Percentiles rank a stretch among this genome's conserved stretches.
phyloP scores from a whole-genome alignment of 805 yeast species.

The Saccharomyces jurei region DNA sequence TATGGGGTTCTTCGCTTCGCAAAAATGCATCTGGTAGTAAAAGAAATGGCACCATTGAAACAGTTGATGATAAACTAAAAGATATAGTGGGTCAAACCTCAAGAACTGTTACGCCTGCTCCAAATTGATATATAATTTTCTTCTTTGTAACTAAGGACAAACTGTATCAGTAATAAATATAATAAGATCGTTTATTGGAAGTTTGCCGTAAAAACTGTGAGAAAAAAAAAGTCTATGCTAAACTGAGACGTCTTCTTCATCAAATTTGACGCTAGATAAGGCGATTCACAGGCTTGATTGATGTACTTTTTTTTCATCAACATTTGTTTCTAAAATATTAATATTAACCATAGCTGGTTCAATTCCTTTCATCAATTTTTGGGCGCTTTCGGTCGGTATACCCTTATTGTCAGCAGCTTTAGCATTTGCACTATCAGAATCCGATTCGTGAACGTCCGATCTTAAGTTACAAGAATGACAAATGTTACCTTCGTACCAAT shows the following conservation, averaged over 20 bases:
- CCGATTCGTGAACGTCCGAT: background rate
- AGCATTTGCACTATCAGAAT: background rate
- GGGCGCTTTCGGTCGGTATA: background rate
- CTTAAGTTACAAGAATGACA: conserved; percentile 17
- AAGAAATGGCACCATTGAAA: conserved; percentile 23
- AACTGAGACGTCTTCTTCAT: background rate
- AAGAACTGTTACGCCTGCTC: conserved; percentile 5
- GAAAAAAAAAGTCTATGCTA: background rate
- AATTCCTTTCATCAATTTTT: background rate
- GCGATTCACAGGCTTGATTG: background rate
- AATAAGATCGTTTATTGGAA: background rate
- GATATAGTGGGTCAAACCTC: conserved; percentile 16
- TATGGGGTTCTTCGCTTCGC: conserved; percentile 21
- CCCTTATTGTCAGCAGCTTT: background rate
- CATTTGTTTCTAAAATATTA: background rate
- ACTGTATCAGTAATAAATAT: background rate
- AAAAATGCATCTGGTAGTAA: conserved; percentile 20
- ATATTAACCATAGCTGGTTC: conserved; percentile 4
- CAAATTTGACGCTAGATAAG: background rate
- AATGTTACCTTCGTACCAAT: conserved; percentile 15
- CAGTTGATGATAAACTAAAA: conserved; percentile 27
- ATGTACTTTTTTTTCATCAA: background rate
- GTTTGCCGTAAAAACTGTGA: background rate
- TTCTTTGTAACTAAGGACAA: background rate
- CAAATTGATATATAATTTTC: background rate